Percentiles rank a stretch among this genome's conserved stretches.
Conservation (phyloP, 352 stramenopile species). For the Pythium rhizo-oryzae region DNA sequence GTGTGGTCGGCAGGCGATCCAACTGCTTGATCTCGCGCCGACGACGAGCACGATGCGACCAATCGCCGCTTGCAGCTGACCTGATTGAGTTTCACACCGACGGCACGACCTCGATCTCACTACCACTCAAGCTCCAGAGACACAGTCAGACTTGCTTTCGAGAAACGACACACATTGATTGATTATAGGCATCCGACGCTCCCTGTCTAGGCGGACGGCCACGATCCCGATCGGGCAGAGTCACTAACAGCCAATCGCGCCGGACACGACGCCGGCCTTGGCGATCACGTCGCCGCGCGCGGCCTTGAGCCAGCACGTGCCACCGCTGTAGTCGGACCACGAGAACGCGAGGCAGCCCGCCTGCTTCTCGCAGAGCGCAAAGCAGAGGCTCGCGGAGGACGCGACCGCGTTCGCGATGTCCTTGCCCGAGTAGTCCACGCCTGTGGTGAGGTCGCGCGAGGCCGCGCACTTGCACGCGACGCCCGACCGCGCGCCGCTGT, state of each 20-base stretch:
- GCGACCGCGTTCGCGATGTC: constrained; percentile 19
- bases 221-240: no score
- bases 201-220: background rate
- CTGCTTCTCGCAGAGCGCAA: constrained; percentile 6
- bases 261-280: constrained; percentile 12
- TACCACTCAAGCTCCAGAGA: no score
- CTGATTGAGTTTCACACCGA: no score
- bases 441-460: constrained; percentile 2
- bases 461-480: constrained; percentile 19
- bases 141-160: no score
- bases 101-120: no score
- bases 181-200: no score
- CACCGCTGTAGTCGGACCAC: constrained; percentile 34
- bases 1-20: no score
- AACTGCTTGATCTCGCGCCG: no score
- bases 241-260: constrained; percentile 10
- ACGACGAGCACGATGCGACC: no score
- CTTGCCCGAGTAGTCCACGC: constrained; percentile 26
- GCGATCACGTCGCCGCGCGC: background rate
- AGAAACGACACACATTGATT: no score
- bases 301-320: constrained; percentile 36
- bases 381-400: constrained; percentile 7
- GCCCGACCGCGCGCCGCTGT: constrained; percentile 11
- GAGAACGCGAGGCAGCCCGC: constrained; percentile 29
- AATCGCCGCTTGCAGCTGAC: no score